Evolutionary conservation across 1,284 basidiomycete genomes (phyloP).

Genomic region (Pseudozyma flocculosa): DNA sequence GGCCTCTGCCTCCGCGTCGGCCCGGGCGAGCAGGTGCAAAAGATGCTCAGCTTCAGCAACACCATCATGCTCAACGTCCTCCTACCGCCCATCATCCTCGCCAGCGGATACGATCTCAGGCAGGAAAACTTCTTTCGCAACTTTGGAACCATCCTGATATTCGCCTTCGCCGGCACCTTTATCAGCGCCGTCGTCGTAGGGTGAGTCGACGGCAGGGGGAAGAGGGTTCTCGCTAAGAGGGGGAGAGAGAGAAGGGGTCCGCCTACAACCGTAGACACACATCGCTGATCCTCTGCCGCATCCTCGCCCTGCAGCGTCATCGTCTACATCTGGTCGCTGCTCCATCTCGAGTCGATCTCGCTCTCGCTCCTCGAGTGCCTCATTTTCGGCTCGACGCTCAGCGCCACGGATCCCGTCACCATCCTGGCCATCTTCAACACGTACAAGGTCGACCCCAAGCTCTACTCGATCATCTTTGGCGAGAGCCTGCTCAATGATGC

Average conservation of each 20-base stretch:
- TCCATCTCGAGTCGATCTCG: constrained; percentile 64
- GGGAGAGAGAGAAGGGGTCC: no score
- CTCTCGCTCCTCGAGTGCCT: constrained; percentile 71
- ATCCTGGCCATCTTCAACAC: constrained; percentile 98
- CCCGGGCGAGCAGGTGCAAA: constrained; percentile 88
- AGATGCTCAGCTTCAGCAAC: constrained; percentile 97
- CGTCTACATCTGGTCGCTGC: constrained; percentile 89
- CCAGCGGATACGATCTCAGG: constrained; percentile 95
- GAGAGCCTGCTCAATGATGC: constrained; percentile 97
- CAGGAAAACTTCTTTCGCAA: constrained; percentile 93
- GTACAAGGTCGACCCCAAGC: constrained; percentile 96
- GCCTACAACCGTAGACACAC: no score
- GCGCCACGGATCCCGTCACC: constrained; percentile 96
- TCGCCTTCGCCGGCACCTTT: constrained; percentile 94
- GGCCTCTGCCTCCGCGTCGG: constrained; percentile 85
- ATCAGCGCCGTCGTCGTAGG: constrained; percentile 95
- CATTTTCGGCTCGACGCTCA: constrained; percentile 92
- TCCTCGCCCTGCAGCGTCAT: constrained; percentile 68
- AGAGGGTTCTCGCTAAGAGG: no score
- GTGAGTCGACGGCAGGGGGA: no score
- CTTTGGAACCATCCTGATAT: constrained; percentile 73
- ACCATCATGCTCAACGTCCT: constrained; percentile 97
- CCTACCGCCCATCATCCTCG: constrained; percentile 95
- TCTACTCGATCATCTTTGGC: constrained; percentile 97
- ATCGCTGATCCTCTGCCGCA: no score